Percentiles rank a stretch among this genome's conserved stretches.
These are phyloP conservation scores for Tetratostichococcus sp. DNA, from an alignment of 139 green algal genomes.

Conservation along the genomic window DNA sequence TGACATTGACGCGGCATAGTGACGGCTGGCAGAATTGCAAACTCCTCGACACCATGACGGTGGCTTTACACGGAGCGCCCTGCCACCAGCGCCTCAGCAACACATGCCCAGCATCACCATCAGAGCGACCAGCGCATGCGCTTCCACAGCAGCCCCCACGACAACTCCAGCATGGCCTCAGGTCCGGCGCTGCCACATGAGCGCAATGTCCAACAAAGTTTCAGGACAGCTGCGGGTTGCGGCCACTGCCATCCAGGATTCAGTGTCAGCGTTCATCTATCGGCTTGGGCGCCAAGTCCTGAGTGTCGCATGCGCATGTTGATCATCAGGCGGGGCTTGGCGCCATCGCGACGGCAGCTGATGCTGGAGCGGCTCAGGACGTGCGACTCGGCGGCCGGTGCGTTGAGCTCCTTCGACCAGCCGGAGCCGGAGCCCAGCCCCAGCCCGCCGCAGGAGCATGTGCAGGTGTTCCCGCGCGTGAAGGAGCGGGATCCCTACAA, in stretches of 20 bases:
- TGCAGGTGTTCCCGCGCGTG: constrained; percentile 54
- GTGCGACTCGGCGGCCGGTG: background rate
- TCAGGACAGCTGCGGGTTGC: no score
- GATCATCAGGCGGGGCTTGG: background rate
- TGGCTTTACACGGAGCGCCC: background rate
- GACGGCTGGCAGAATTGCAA: no score
- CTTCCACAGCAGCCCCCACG: background rate
- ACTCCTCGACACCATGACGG: background rate
- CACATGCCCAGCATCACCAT: background rate
- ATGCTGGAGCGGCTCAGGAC: background rate
- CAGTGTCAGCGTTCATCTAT: no score
- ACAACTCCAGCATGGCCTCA: background rate
- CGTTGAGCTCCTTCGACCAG: background rate
- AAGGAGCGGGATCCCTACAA: constrained; percentile 74
- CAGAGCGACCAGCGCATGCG: background rate
- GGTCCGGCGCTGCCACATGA: no score
- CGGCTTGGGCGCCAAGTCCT: no score
- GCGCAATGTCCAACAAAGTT: no score
- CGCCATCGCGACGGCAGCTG: background rate
- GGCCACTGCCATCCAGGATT: no score
- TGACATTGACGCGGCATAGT: no score
- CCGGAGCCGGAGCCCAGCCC: background rate
- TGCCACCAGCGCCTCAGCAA: background rate
- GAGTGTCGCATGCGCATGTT: background rate
- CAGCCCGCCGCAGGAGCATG: background rate